These are phyloP conservation scores for Entelexis paramagnoliae DNA, from an alignment of 1,139 yeast species.

Conservation along the genomic window DNA sequence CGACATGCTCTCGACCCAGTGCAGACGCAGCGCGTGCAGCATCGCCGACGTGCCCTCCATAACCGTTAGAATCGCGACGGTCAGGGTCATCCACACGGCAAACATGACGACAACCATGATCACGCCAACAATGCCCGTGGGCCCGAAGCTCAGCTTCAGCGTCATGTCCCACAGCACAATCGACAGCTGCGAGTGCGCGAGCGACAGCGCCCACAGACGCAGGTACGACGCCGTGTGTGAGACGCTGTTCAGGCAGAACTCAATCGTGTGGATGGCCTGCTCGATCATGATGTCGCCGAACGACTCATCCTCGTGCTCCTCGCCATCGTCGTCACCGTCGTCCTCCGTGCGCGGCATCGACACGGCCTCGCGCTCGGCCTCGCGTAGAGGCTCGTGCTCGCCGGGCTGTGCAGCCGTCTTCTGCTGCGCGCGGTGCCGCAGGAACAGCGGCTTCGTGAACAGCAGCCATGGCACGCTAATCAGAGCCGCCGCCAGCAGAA, in stretches of 20 bases:
- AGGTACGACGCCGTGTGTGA: conserved; percentile 96
- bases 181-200: conserved; percentile 95
- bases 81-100: conserved; percentile 89
- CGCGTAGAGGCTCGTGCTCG: conserved; percentile 6
- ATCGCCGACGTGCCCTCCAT: conserved; percentile 99
- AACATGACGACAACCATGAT: conserved; percentile 65
- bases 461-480: conserved; percentile 92
- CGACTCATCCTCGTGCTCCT: conserved; percentile 39
- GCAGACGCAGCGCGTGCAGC: conserved; percentile 92
- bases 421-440: conserved; percentile 36
- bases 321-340: conserved; percentile 25
- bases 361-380: too few species aligned
- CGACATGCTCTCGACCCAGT: conserved; percentile 99
- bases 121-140: conserved; percentile 60
- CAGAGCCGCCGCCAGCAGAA: conserved; percentile 64
- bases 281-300: conserved; percentile 93
- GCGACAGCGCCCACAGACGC: conserved; percentile 92
- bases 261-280: conserved; percentile 97
- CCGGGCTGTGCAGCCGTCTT: not conserved
- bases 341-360: conserved; percentile 6
- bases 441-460: conserved; percentile 69
- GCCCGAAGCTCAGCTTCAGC: conserved; percentile 67
- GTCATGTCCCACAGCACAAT: conserved; percentile 96
- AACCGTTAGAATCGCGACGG: conserved; percentile 79
- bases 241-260: conserved; percentile 92